A percentile compares a stretch with the other conserved stretches of the same genome.
phyloP scores from a whole-genome alignment of 148 eudicot genomes.

The Rhododendron williamsianum region DNA sequence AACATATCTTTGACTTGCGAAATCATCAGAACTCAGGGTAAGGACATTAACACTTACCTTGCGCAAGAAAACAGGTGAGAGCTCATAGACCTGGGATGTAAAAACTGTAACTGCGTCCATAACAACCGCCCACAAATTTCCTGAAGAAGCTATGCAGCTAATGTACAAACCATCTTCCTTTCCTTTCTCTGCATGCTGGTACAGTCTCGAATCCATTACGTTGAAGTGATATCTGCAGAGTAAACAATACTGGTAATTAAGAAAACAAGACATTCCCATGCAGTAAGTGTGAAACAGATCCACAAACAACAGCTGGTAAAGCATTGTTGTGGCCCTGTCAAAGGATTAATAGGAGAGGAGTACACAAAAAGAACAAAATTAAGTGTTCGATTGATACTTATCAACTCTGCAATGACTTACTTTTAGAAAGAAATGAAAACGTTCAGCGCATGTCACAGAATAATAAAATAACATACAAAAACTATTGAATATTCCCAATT shows the following conservation, averaged over 20 bases:
- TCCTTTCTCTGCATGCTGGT: constrained; percentile 44
- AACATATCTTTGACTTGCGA: neutral
- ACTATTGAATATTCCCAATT: neutral
- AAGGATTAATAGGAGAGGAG: neutral
- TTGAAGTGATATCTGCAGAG: constrained; percentile 46
- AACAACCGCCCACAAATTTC: constrained; percentile 44
- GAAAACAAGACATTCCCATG: neutral
- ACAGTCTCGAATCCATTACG: constrained; percentile 33
- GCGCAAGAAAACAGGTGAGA: constrained; percentile 40
- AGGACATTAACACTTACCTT: constrained; percentile 25
- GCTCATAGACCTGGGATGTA: constrained; percentile 38
- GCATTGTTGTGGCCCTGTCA: neutral
- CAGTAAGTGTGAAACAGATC: neutral
- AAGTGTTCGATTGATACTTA: neutral
- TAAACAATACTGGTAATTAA: neutral
- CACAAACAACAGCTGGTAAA: neutral
- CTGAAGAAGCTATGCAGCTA: constrained; percentile 39
- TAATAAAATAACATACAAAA: neutral
- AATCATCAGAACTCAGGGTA: neutral
- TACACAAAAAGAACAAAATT: neutral
- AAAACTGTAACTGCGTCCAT: constrained; percentile 56
- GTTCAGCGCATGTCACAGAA: neutral
- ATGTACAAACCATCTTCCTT: constrained; percentile 41
- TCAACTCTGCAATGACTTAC: neutral
- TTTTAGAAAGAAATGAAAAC: neutral